Evolutionary conservation across 2,329 filamentous ascomycete genomes (phyloP).

Genomic region (Paecilomyces dactylethromorphus): DNA sequence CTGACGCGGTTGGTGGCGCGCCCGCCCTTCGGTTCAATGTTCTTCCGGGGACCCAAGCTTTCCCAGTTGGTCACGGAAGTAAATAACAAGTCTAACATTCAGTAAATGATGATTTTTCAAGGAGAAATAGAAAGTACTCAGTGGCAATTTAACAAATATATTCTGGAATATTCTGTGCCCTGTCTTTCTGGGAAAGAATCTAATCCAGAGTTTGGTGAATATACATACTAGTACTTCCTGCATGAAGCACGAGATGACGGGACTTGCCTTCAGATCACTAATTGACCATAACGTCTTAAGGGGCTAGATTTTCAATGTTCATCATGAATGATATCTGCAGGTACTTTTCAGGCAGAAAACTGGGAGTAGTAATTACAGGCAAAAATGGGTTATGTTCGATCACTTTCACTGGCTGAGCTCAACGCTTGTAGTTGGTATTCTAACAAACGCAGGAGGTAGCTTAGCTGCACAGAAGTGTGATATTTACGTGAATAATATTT

Average conservation of each 20-base stretch:
- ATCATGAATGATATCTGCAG: background rate
- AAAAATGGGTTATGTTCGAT: too few relatives aligned
- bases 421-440: too few relatives aligned
- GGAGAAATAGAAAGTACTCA: too few relatives aligned
- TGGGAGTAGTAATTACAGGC: too few relatives aligned
- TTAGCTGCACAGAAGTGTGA: too few relatives aligned
- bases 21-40: conserved; percentile 21
- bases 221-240: background rate
- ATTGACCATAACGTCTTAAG: background rate
- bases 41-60: conserved; percentile 14
- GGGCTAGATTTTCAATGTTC: background rate
- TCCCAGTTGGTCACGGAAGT: background rate
- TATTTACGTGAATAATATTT: too few relatives aligned
- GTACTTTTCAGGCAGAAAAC: background rate
- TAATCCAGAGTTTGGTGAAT: background rate
- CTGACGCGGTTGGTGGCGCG: background rate
- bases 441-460: too few relatives aligned
- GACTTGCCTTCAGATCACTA: background rate
- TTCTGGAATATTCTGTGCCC: too few relatives aligned
- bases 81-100: background rate
- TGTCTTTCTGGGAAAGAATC: background rate
- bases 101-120: too few relatives aligned
- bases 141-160: too few relatives aligned
- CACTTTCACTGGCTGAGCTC: too few relatives aligned
- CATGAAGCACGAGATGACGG: background rate